phyloP scores from a whole-genome alignment of 805 yeast species.

The Suhomyces xylopsoci region DNA sequence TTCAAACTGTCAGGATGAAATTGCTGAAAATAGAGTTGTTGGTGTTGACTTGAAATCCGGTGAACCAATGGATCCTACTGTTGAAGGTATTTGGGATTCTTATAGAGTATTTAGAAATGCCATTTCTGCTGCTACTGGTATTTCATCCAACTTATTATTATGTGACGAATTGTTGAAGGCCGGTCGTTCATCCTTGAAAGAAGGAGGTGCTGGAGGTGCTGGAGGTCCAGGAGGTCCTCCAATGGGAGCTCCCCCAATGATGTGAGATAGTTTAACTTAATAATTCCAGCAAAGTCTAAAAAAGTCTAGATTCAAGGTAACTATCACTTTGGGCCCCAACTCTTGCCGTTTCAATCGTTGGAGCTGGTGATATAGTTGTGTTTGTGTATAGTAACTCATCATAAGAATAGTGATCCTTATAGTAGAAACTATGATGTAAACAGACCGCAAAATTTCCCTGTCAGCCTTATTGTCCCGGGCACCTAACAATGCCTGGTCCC shows the following conservation, averaged over 20 bases:
- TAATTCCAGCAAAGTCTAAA: background rate
- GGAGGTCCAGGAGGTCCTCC: conserved; percentile 15
- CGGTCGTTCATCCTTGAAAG: conserved; percentile 88
- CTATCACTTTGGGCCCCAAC: background rate
- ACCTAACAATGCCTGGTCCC: background rate
- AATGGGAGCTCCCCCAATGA: conserved; percentile 17
- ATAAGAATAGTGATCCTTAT: background rate
- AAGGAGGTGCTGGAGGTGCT: conserved; percentile 24
- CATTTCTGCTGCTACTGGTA: conserved; percentile 86
- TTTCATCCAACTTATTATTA: conserved; percentile 83
- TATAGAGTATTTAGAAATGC: conserved; percentile 93
- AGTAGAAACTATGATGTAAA: background rate
- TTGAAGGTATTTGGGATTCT: conserved; percentile 96
- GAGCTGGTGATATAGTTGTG: background rate
- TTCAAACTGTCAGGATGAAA: conserved; percentile 85
- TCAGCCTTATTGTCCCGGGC: background rate
- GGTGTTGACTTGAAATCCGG: conserved; percentile 92
- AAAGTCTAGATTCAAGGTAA: background rate
- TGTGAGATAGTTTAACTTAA: background rate
- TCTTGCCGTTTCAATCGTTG: background rate
- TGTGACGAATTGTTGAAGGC: conserved; percentile 98
- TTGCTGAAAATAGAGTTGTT: conserved; percentile 73
- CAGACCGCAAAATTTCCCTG: background rate
- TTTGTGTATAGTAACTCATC: background rate
- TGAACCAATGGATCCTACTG: conserved; percentile 91